Base-by-base conservation (phyloP, 306 rosid genomes). In the Cucurbita maxima region DNA sequence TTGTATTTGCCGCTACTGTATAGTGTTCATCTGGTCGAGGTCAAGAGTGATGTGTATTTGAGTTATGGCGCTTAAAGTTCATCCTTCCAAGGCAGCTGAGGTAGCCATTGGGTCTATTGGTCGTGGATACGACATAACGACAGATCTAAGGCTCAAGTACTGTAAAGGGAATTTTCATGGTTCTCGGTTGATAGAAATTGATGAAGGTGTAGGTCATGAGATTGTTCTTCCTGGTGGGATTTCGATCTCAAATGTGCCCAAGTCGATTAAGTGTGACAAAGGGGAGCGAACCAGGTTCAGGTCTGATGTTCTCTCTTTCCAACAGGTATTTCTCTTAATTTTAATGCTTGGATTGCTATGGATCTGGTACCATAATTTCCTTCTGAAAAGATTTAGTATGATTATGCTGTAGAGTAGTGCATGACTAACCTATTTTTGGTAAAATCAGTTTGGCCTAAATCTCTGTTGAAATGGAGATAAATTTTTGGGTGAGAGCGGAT, bases 261-360 rank as follows among this genome's bases (percentile, higher is more conserved):
- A 88, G 78, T 88, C 90, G 3, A 94, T 93, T 10, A 93, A 90
- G 79, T 93, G 97, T 10, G 98, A 93, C 80, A 93, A 94, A 80
- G 97, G 98, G 71, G 98, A 94, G 74, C 97, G 97, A 44, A 94
- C 90, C 0, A 81, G 97, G 80, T 94, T 94, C 81, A 87, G 96
- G 89, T 94, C 98, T 73, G 98, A 94, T 76, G 95, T 88, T 81
- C 92, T 94, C 64, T 81, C 97, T 76, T 94, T 94, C 82, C 98
- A 94, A 67, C 98, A 94, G 98, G 98, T 92, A 84, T 20, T 47
- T 4, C 73, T 47, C 73, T 22, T 48, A 47, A 30, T 48, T 48
- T 25, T 47, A 7, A 69, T 47, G 57, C 58, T 68, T 20, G 55
- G 72, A 44, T 45, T 6, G 40, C 59, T 14, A 18, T 20, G 77